Base-by-base conservation (phyloP, 257 asterid genomes). In the Dorcoceras hygrometricum region DNA sequence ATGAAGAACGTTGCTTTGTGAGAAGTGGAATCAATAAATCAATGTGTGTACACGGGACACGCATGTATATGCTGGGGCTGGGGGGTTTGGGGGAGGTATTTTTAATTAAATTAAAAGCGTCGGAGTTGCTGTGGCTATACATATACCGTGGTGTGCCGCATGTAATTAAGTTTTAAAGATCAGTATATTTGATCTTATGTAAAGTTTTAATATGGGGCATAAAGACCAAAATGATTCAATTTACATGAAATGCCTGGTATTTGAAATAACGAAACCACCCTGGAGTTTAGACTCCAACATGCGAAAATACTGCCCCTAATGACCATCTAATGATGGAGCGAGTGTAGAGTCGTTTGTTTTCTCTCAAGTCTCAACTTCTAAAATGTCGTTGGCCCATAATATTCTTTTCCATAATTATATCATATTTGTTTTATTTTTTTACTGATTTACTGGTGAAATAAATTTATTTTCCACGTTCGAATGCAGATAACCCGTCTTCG, bases 401-500 rank as follows among this genome's bases (percentile, higher is more conserved):
- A 14, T 46, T 39, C 6, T 39, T 46, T 14, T 4, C 18, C 22
- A 4, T 14, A 16, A 46, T 46, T 46, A 16, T 46, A 4, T 46
- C 54, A 46, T 46, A 46, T 46, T 46, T 18, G 22, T 46, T 14
- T 34, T 46, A 0, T 46, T 18, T 46, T 22, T 4, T 48, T 4
- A 7, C 31, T 32, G 29, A 11, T 4, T 48, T 4, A 7, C 31
- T 32, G 29, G n/a, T 19, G n/a, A 51, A 29, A 60, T 2, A 61
- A 10, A 54, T 43, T n/a, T 1, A n/a, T 57, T 24, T 34, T 23
- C 32, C 14, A 25, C 27, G 29, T 77, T 67, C 48, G 57, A 61
- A 25, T 76, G 68, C 68, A 87, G 95, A 74, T 81, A 8, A 36
- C 75, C 10, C 75, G 65, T 16, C 79, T 87, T 6, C 72, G 36